Evolutionary conservation across 2,329 filamentous ascomycete species (phyloP), one percentile per base, ranked within the genome.

Genomic region (Aspergillus calidoustus): DNA sequence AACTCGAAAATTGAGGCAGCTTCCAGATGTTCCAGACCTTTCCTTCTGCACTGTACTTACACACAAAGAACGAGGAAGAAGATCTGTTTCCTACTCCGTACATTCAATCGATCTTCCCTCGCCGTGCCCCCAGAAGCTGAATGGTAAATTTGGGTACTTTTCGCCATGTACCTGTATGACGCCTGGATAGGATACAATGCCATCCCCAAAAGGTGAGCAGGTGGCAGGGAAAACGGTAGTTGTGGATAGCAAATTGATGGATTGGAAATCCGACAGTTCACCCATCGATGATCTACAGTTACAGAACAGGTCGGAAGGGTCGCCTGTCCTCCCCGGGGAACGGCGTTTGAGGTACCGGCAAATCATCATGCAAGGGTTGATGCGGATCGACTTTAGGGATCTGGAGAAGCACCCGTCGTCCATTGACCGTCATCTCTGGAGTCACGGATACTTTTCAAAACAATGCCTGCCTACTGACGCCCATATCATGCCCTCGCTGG

Each of bases 31-130:
- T 38, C 19, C 17, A 23, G 25, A 48, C 5, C 51, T 31, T 44
- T 52, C 30, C 17, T 43, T 52, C 59, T 63, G 60, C 63, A 52
- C 54, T 28, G 51, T 28, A 61, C 25, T 28, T 28, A 28, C 25
- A 15, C 11, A 15, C 34, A 41, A 41, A 41, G 34, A 41, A 9
- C 34, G 34, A 38, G 34, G 25, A 28, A 41, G 9, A 38, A 38
- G 13, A 38, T 38, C 31, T 38, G 31, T 13, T 41, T 4, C 11
- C 13, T 66, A 19, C 19, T 19, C 19, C 19, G 19, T 60, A 63
- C 66, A 67, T 68, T 69, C 68, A 66, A 61, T 51, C 11, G 57
- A 47, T 57, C 54, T 59, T 54, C 48, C 63, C 60, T 56, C 55
- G 46, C 62, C 60, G 61, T 56, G 52, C 62, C 54, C 67, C 64